Evolutionary conservation across 2,329 filamentous ascomycete species (phyloP).

Genomic region (Fusarium circinatum): DNA sequence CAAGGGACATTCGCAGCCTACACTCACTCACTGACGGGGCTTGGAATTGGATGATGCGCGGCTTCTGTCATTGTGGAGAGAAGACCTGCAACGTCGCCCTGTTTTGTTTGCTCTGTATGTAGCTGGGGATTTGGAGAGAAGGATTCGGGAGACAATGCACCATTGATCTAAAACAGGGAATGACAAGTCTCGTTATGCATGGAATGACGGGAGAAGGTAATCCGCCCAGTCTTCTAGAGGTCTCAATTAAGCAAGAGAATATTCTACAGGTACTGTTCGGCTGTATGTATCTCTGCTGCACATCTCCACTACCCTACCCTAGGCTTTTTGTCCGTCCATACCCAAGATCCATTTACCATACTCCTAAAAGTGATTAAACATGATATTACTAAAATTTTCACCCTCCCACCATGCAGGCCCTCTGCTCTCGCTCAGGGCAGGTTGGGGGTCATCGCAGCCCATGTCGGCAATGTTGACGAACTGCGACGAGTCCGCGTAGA

Average conservation of each 20-base stretch:
- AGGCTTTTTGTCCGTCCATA: neutral
- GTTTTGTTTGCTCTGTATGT: neutral
- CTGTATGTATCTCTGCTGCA: neutral
- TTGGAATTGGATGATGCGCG: constrained; percentile 4
- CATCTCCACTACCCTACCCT: neutral
- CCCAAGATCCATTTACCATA: neutral
- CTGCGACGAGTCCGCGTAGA: constrained; percentile 55
- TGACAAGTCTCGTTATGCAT: constrained; percentile 5
- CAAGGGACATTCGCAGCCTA: neutral
- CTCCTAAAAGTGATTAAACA: constrained; percentile 52
- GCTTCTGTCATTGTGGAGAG: constrained; percentile 8
- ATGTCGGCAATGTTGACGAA: constrained; percentile 52
- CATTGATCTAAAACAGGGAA: neutral
- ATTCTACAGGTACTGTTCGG: neutral
- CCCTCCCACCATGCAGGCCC: constrained; percentile 55
- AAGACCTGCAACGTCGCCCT: neutral
- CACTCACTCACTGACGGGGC: neutral
- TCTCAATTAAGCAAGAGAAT: constrained; percentile 7
- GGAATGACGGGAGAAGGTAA: constrained; percentile 14
- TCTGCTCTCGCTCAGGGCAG: constrained; percentile 34
- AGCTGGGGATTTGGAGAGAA: neutral
- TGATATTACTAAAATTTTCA: constrained; percentile 51
- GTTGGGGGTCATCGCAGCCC: constrained; percentile 46
- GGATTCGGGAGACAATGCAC: neutral
- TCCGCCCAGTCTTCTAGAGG: neutral